A percentile compares a stretch with the other conserved stretches of the same genome.
Evolutionary conservation across 257 asterid genomes (phyloP).

Genomic region (Haberlea rhodopensis): DNA sequence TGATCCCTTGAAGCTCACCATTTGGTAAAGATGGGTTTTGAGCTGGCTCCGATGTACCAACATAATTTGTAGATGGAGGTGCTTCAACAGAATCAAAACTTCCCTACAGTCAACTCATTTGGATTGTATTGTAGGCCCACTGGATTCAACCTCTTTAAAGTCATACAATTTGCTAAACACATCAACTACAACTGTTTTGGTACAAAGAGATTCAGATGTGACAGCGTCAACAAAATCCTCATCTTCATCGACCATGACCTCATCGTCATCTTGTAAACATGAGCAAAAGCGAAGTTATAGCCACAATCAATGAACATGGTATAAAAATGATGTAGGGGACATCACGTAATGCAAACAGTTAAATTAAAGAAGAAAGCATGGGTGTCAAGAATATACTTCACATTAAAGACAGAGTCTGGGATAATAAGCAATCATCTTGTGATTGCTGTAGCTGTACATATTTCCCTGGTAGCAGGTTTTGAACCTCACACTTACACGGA

Average conservation of each 20-base stretch:
- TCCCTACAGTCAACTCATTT: slow-evolving; percentile 57
- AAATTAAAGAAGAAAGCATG: not conserved
- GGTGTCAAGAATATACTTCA: not conserved
- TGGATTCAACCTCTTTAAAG: slow-evolving; percentile 23
- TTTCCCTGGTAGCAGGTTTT: too few species aligned
- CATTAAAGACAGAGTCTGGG: not conserved
- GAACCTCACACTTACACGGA: not conserved
- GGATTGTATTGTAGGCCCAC: slow-evolving; percentile 33
- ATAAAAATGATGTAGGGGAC: not conserved
- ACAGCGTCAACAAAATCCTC: slow-evolving; percentile 42
- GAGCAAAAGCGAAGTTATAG: slow-evolving; percentile 16
- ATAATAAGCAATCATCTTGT: not conserved
- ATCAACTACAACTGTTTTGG: slow-evolving; percentile 28
- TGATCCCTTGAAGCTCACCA: slow-evolving; percentile 31
- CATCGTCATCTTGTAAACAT: slow-evolving; percentile 40
- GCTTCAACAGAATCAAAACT: slow-evolving; percentile 32
- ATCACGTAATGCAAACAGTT: not conserved
- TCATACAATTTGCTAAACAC: slow-evolving; percentile 22
- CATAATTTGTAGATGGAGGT: slow-evolving; percentile 27
- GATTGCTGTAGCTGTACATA: not conserved
- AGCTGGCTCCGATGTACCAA: slow-evolving; percentile 24
- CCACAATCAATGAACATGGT: not conserved
- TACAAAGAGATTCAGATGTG: slow-evolving; percentile 31
- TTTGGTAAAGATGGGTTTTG: slow-evolving; percentile 30
- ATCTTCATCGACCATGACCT: slow-evolving; percentile 31